Percentiles rank a stretch among this genome's conserved stretches.
phyloP scores from a whole-genome alignment of 371 early-diverging fungal genomes.

The Saksenaea oblongispora region DNA sequence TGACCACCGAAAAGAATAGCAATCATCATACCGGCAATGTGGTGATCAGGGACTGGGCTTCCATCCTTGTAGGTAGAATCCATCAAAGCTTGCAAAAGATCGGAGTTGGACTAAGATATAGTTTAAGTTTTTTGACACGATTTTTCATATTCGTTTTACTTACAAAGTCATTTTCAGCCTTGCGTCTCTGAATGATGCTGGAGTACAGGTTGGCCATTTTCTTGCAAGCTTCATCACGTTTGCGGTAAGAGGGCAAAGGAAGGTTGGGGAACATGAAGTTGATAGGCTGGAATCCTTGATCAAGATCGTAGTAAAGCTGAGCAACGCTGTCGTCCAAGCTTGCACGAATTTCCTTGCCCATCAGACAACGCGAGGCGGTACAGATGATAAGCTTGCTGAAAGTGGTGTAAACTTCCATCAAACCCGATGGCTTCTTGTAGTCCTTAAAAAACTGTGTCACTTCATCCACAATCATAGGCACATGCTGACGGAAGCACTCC shows the following conservation, averaged over 20 bases:
- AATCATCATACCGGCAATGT: conserved; percentile 94
- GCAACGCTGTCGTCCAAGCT: conserved; percentile 77
- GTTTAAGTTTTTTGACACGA: background rate
- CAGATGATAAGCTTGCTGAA: conserved; percentile 92
- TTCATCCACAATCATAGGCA: conserved; percentile 88
- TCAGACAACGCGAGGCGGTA: conserved; percentile 92
- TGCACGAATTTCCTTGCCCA: conserved; percentile 92
- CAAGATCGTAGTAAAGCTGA: conserved; percentile 91
- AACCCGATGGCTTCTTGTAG: conserved; percentile 31
- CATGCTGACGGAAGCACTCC: conserved; percentile 85
- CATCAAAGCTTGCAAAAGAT: conserved; percentile 87
- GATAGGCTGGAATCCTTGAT: conserved; percentile 93
- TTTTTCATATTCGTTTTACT: background rate
- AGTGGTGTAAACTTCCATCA: conserved; percentile 67
- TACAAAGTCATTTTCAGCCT: conserved; percentile 48
- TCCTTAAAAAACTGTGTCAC: conserved; percentile 71
- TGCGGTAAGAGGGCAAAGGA: conserved; percentile 56
- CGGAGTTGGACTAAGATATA: conserved; percentile 40
- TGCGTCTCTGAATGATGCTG: conserved; percentile 80
- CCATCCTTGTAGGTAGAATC: conserved; percentile 89
- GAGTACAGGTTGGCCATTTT: conserved; percentile 83
- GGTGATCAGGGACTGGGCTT: conserved; percentile 70
- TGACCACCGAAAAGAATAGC: conserved; percentile 96
- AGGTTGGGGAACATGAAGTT: conserved; percentile 76
- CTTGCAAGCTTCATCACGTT: conserved; percentile 84